Percentiles rank a stretch among this genome's conserved stretches.
Conservation (phyloP, 805 yeast species). For the Zygotorulaspora sp. region DNA sequence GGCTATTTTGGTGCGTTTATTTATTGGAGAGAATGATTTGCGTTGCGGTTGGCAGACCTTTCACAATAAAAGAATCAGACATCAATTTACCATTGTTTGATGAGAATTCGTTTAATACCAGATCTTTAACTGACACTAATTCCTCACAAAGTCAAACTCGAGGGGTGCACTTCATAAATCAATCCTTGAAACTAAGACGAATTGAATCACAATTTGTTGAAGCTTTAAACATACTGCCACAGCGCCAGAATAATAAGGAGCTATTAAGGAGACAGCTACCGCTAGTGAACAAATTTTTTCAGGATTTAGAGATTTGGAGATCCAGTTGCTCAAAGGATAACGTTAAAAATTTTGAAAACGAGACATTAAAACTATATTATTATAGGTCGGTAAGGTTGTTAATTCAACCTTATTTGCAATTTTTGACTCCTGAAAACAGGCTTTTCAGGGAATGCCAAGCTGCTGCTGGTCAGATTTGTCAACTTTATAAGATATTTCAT, state of each 20-base stretch:
- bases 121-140: conserved; percentile 13
- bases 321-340: conserved; percentile 42
- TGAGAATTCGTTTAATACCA: conserved; percentile 36
- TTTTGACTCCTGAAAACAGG: conserved; percentile 55
- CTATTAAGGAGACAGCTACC: conserved; percentile 41
- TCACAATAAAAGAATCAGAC: conserved; percentile 47
- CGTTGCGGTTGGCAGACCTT: conserved; percentile 57
- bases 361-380: conserved; percentile 54
- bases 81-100: conserved; percentile 51
- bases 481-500: conserved; percentile 57
- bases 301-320: conserved; percentile 55
- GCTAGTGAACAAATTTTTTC: conserved; percentile 48
- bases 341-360: conserved; percentile 49
- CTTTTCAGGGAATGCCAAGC: conserved; percentile 64
- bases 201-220: conserved; percentile 59
- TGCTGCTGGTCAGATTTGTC: conserved; percentile 68
- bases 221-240: conserved; percentile 41
- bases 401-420: conserved; percentile 60
- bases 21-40: conserved; percentile 58
- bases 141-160: conserved; percentile 20
- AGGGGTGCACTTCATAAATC: conserved; percentile 47
- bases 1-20: conserved; percentile 63
- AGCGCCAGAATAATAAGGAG: conserved; percentile 17
- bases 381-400: conserved; percentile 55
- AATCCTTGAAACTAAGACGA: conserved; percentile 51